phyloP scores from a whole-genome alignment of 2,329 filamentous ascomycete genomes.

The Diaporthe sp. region DNA sequence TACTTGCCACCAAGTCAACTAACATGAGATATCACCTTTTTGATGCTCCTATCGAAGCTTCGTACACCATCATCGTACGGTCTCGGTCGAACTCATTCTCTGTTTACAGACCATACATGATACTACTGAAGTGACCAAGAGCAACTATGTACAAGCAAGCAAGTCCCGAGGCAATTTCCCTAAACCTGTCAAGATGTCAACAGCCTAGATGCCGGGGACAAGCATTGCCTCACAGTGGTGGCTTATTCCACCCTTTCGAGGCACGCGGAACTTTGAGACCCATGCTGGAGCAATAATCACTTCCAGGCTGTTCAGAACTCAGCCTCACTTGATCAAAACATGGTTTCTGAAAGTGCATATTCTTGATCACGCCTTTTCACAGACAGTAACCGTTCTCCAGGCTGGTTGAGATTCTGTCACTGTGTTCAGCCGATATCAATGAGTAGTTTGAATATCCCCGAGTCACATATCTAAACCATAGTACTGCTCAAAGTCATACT shows the following conservation, averaged over 20 bases:
- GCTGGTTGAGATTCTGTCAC: neutral
- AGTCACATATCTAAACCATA: too few species aligned
- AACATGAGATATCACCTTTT: neutral
- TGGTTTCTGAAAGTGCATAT: too few species aligned
- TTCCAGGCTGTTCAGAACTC: neutral
- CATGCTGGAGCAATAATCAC: too few species aligned
- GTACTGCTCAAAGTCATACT: neutral
- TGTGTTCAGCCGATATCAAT: neutral
- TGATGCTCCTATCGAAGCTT: neutral
- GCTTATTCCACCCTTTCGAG: neutral
- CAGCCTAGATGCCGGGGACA: too few species aligned
- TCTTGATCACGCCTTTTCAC: neutral
- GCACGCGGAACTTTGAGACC: neutral
- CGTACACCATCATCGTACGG: neutral
- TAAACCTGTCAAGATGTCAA: too few species aligned
- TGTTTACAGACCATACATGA: neutral
- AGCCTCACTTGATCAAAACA: too few species aligned
- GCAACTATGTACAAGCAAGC: neutral
- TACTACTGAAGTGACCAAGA: neutral
- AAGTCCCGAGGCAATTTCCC: neutral
- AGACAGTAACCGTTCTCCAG: neutral
- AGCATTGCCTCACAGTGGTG: neutral
- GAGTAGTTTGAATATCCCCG: neutral
- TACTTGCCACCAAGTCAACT: neutral
- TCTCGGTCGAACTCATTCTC: rapidly evolving